A percentile compares a stretch with the other conserved stretches of the same genome.
Evolutionary conservation across 768 basidiomycete genomes (phyloP).

Genomic region (Hypholoma fasciculare): DNA sequence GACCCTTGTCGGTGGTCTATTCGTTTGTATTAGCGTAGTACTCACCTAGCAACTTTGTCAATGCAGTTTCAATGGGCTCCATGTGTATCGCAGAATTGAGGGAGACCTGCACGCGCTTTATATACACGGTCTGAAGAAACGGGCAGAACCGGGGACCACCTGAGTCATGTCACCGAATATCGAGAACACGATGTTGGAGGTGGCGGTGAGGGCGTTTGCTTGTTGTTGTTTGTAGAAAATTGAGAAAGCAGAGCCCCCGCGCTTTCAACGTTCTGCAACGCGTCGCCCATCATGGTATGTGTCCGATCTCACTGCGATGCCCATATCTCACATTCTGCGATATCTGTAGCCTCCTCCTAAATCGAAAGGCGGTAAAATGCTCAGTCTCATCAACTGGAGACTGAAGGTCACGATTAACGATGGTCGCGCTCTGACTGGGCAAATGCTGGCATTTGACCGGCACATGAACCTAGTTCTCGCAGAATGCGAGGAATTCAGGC

Average conservation of each 20-base stretch:
- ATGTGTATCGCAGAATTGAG: not conserved
- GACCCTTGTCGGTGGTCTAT: not conserved
- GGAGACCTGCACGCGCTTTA: not conserved
- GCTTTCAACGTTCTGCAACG: conserved; percentile 20
- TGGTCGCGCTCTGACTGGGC: conserved; percentile 91
- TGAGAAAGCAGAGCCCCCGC: conserved; percentile 9
- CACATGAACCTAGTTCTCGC: conserved; percentile 99
- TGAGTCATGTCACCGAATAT: not conserved
- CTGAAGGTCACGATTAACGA: conserved; percentile 97
- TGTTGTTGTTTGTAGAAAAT: conserved; percentile 19
- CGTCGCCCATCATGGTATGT: conserved; percentile 58
- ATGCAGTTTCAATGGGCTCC: conserved; percentile 33
- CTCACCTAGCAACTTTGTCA: conserved; percentile 55
- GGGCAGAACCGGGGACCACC: not conserved
- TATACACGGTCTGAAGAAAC: not conserved
- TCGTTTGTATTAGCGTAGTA: not conserved
- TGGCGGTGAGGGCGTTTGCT: conserved; percentile 9
- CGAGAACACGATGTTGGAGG: not conserved
- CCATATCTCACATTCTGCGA: conserved; percentile 1
- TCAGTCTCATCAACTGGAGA: conserved; percentile 95
- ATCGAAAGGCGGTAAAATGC: conserved; percentile 98
- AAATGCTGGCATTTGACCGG: conserved; percentile 99
- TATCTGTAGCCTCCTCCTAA: conserved; percentile 86
- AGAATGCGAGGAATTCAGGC: conserved; percentile 97
- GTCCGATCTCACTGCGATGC: not conserved